phyloP scores from a whole-genome alignment of 371 early-diverging fungal genomes.

The Mortierella sp. region DNA sequence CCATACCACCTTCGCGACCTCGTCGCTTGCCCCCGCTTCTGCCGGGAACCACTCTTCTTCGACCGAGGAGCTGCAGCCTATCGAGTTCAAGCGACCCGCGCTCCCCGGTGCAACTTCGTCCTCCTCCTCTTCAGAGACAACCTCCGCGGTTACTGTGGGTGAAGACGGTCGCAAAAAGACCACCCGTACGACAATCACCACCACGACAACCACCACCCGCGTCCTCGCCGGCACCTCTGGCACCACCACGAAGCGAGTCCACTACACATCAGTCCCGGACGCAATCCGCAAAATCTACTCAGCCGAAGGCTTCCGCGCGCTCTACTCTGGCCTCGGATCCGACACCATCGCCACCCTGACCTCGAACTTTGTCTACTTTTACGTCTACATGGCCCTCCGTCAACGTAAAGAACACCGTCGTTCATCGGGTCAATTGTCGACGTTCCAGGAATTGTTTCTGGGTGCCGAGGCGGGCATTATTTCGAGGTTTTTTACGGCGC shows the following conservation, averaged over 20 bases:
- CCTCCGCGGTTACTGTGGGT: slow-evolving; percentile 24
- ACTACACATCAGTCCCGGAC: slow-evolving; percentile 52
- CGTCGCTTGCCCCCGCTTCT: slow-evolving; percentile 3
- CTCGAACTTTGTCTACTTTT: slow-evolving; percentile 75
- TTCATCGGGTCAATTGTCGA: slow-evolving; percentile 60
- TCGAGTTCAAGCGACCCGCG: slow-evolving; percentile 46
- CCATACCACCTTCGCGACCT: slow-evolving; percentile 5
- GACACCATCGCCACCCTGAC: slow-evolving; percentile 70
- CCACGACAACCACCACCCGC: slow-evolving; percentile 34
- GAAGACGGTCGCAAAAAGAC: slow-evolving; percentile 42
- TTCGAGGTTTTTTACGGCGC: slow-evolving; percentile 71
- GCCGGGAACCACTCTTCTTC: slow-evolving; percentile 10
- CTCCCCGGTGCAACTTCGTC: slow-evolving; percentile 20
- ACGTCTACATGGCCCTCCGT: slow-evolving; percentile 69
- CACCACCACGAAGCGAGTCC: slow-evolving; percentile 16
- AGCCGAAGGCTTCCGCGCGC: slow-evolving; percentile 65
- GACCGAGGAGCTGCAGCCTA: slow-evolving; percentile 23
- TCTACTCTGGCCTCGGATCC: slow-evolving; percentile 69
- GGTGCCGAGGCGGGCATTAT: slow-evolving; percentile 74
- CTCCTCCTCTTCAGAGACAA: slow-evolving; percentile 28
- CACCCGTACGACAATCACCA: slow-evolving; percentile 37
- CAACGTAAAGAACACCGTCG: slow-evolving; percentile 70
- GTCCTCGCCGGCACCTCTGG: slow-evolving; percentile 12
- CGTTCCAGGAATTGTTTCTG: slow-evolving; percentile 69
- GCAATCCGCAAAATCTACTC: slow-evolving; percentile 63